Evolutionary conservation across 2,329 filamentous ascomycete genomes (phyloP).

Genomic region (Claviceps pazoutovae): DNA sequence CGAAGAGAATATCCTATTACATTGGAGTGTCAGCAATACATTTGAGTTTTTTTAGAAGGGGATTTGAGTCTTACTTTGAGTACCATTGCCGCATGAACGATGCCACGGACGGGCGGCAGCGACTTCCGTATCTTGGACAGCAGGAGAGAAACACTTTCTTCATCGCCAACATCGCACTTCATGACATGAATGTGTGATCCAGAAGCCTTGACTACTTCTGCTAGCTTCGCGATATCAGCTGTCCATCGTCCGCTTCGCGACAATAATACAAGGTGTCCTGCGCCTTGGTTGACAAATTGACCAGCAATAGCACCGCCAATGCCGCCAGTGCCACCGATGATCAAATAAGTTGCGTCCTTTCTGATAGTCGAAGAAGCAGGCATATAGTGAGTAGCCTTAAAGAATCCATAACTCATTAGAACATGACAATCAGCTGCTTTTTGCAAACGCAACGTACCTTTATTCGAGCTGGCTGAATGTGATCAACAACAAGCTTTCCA

Average conservation of each 20-base stretch:
- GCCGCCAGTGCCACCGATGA: slow-evolving; percentile 37
- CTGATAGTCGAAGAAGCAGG: slow-evolving; percentile 14
- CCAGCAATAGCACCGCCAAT: slow-evolving; percentile 34
- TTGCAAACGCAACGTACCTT: slow-evolving; percentile 13
- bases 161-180: slow-evolving; percentile 34
- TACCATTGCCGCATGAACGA: slow-evolving; percentile 34
- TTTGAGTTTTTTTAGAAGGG: too few relatives aligned
- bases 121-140: slow-evolving; percentile 11
- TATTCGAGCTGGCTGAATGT: slow-evolving; percentile 26
- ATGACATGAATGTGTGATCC: slow-evolving; percentile 31
- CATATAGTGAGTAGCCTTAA: slow-evolving; percentile 11
- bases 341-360: slow-evolving; percentile 31
- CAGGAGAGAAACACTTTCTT: slow-evolving; percentile 14
- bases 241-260: slow-evolving; percentile 31
- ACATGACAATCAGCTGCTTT: neutral
- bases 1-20: slow-evolving; percentile 31
- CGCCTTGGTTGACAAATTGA: slow-evolving; percentile 35
- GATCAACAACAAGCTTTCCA: slow-evolving; percentile 32
- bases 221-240: slow-evolving; percentile 25
- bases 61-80: slow-evolving; percentile 13
- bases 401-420: neutral
- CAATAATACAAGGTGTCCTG: slow-evolving; percentile 32
- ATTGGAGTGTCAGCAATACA: neutral
- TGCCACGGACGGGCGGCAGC: slow-evolving; percentile 27
- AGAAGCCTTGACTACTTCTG: slow-evolving; percentile 20